Base-by-base conservation (phyloP, 2,329 filamentous ascomycete species). In the Epichloe gansuensis region DNA sequence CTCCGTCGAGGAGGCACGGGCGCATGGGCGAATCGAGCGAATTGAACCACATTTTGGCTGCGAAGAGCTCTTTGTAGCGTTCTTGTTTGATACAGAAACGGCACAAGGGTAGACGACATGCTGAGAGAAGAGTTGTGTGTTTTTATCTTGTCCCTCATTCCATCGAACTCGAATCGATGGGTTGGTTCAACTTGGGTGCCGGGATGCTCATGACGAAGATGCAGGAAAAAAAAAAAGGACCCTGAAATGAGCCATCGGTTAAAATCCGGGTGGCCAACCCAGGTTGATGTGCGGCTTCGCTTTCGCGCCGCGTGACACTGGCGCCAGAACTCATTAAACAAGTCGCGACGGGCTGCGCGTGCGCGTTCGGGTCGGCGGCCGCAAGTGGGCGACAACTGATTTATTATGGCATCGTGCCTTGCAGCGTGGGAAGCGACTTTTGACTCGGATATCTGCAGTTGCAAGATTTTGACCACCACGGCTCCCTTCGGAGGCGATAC, bases 1-100 rank as follows among this genome's bases (percentile, higher is more conserved):
- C 46, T 56, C 12, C 34, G 42, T n/a, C 49, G 53, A 40, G 51
- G 27, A 38, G 51, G 27, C 31, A 55, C 49, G 35, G 51, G 27
- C 31, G 55, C 49, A 47, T 60, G 53, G 9, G 59, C 60, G 44
- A 56, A 51, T 53, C 59, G 55, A 52, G 60, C 41, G 47, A 56
- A 50, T 23, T 54, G 46, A 51, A 60, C 59, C 54, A 53, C 61
- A 15, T 54, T 57, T 47, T 57, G 62, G 50, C 51, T 53, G 40
- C 61, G 62, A 11, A 64, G 56, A 36, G 59, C 59, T 4, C 61
- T 62, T 23, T 64, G 61, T 12, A 70, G 74, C 0, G 85, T 87
- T 54, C 76, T 71, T 5, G 85, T 89, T 57, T 86, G 82, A 62
- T 88, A 89, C 6, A 89, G 73, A 53, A 89, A 89, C 0, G 84